These are phyloP conservation scores for Phytophthora pisi DNA, from an alignment of 352 stramenopile species.

Conservation along the genomic window DNA sequence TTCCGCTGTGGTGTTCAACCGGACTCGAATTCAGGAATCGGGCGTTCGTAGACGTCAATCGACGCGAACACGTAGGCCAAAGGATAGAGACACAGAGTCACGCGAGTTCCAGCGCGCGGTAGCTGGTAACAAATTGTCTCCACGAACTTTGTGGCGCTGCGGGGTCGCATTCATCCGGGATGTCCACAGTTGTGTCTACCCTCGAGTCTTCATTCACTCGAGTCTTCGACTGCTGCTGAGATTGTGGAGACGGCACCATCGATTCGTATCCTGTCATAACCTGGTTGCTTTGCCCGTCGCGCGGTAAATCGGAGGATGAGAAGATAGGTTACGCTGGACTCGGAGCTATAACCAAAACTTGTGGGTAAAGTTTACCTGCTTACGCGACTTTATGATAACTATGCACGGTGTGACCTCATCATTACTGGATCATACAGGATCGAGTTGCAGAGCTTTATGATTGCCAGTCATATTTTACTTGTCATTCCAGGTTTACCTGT, in stretches of 20 bases:
- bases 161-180: not conserved
- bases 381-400: constrained; percentile 5
- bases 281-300: not conserved
- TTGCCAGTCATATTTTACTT: not conserved
- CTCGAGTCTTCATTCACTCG: constrained; percentile 1
- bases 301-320: constrained; percentile 9
- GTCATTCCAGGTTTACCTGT: not conserved
- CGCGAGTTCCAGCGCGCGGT: constrained; percentile 55
- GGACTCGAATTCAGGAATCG: constrained; percentile 49
- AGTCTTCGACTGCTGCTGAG: constrained; percentile 2
- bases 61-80: constrained; percentile 48
- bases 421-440: not conserved
- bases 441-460: constrained; percentile 1
- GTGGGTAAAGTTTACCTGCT: constrained; percentile 8
- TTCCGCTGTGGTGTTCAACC: constrained; percentile 37
- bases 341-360: not conserved
- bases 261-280: constrained; percentile 12
- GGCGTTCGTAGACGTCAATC: constrained; percentile 48
- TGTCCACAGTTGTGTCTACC: constrained; percentile 9
- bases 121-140: constrained; percentile 23
- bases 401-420: constrained; percentile 10
- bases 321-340: not conserved
- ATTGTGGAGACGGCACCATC: constrained; percentile 2
- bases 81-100: constrained; percentile 45
- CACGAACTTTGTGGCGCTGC: constrained; percentile 2